Percentiles rank a stretch among this genome's conserved stretches.
These are phyloP conservation scores for Colletotrichum tamarilloi DNA, from an alignment of 2,329 filamentous ascomycete species.

Conservation along the genomic window DNA sequence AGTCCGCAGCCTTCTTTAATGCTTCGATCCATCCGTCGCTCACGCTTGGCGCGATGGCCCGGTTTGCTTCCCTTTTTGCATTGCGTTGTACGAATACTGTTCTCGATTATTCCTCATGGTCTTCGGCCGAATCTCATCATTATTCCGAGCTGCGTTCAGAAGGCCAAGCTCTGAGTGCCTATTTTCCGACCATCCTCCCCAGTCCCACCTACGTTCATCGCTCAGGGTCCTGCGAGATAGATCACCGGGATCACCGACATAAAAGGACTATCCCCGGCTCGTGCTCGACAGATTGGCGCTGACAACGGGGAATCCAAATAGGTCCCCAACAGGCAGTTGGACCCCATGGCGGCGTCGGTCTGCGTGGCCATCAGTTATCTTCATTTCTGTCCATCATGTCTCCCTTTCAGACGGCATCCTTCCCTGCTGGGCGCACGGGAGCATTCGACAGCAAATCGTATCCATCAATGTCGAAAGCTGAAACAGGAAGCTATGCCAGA, in stretches of 20 bases:
- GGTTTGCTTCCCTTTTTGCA: slow-evolving; percentile 14
- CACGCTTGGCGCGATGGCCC: slow-evolving; percentile 17
- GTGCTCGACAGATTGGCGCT: slow-evolving; percentile 18
- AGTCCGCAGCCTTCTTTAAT: slow-evolving; percentile 25
- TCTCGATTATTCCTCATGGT: neutral
- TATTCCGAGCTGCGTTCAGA: neutral
- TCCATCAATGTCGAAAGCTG: slow-evolving; percentile 19
- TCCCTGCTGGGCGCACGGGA: neutral
- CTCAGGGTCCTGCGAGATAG: slow-evolving; percentile 7
- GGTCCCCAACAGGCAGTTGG: neutral
- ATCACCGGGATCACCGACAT: slow-evolving; percentile 24
- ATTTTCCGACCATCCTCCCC: slow-evolving; percentile 14
- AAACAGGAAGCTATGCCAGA: slow-evolving; percentile 31
- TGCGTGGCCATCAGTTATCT: neutral
- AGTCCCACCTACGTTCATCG: neutral
- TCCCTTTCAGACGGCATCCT: slow-evolving; percentile 3
- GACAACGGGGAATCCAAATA: slow-evolving; percentile 4
- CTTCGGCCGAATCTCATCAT: neutral
- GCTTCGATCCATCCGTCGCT: slow-evolving; percentile 30
- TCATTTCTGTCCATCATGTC: neutral
- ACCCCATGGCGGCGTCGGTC: neutral
- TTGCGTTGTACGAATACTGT: neutral
- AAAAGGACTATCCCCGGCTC: slow-evolving; percentile 4
- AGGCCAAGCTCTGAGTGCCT: slow-evolving; percentile 16
- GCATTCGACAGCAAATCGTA: neutral